A percentile compares a stretch with the other conserved stretches of the same genome.
Evolutionary conservation across 2,329 filamentous ascomycete genomes (phyloP).

Genomic region (Penicillium concentricum): DNA sequence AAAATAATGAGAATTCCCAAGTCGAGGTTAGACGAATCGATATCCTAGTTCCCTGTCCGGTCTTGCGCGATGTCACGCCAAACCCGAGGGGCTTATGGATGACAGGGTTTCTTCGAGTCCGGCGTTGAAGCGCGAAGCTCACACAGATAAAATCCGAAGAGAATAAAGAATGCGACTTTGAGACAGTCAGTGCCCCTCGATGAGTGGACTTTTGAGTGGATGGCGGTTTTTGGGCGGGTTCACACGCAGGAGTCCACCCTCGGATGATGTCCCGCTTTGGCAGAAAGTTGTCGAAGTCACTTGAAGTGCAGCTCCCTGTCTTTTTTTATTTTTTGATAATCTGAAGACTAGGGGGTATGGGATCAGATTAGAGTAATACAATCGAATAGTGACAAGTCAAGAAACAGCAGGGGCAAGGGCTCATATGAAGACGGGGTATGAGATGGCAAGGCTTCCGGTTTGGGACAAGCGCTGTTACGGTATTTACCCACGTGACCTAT

Average conservation of each 20-base stretch:
- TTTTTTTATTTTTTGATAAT: slow-evolving; percentile 1
- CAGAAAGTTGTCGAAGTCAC: slow-evolving; percentile 34
- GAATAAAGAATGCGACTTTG: slow-evolving; percentile 48
- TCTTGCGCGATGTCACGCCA: slow-evolving; percentile 44
- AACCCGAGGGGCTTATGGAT: slow-evolving; percentile 49
- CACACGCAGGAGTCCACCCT: slow-evolving; percentile 31
- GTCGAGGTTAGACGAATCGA: slow-evolving; percentile 7
- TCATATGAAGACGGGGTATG: slow-evolving; percentile 13
- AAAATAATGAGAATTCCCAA: slow-evolving; percentile 29
- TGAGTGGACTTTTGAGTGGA: slow-evolving; percentile 40
- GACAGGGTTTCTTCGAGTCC: slow-evolving; percentile 44
- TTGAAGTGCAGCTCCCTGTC: slow-evolving; percentile 12
- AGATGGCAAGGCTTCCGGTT: slow-evolving; percentile 22
- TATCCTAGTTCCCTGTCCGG: slow-evolving; percentile 40
- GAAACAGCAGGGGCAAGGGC: slow-evolving; percentile 4
- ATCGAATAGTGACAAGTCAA: slow-evolving; percentile 8
- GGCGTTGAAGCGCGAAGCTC: slow-evolving; percentile 53
- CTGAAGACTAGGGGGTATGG: not conserved
- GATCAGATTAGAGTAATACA: not conserved
- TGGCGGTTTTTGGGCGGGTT: slow-evolving; percentile 34
- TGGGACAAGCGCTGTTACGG: slow-evolving; percentile 21
- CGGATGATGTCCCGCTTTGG: slow-evolving; percentile 39
- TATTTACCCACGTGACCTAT: slow-evolving; percentile 24
- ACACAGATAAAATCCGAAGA: slow-evolving; percentile 42
- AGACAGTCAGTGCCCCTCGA: slow-evolving; percentile 51